Base-by-base conservation (phyloP, 208 protist species). In the Chromosphaera perkinsii region DNA sequence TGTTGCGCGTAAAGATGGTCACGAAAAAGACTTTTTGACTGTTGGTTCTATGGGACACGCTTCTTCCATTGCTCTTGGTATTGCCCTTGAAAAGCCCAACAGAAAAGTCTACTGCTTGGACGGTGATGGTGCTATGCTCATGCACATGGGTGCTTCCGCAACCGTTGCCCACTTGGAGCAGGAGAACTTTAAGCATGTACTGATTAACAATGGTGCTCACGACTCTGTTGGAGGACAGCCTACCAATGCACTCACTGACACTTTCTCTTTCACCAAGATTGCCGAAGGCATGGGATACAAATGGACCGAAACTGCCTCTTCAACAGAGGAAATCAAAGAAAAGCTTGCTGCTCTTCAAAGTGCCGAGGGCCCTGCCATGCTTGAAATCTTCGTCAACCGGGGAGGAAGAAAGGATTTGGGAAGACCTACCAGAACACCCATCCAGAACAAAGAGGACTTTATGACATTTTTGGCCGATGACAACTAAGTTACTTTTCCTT, bases 141-240 rank as follows among this genome's bases (percentile, higher is more conserved):
- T 85, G 76, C 88, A 90, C 63, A 74, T 91, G 71, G 86, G 82
- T 29, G 74, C 72, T 14, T 64, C 88, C 42, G 79, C 85, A 26
- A 81, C 49, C 33, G 69, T 83, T 51, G 85, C 83, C 27, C 64
- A 72, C 9, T 35, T 72, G 22, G 37, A 29, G 10, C 32, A 10
- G 1, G 54, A 65, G 10, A 92, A 92, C 61, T 69, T 85, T 39
- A 87, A 85, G 63, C 87, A 92, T 71, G 67, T 92, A 24, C 74
- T 92, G 4, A 59, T 92, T 0, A 92, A 89, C 74, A 87, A 89
- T 68, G 88, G 85, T 49, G 82, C 75, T 1, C 85, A 92, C 71
- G 81, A 88, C 58, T 79, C 76, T 49, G 85, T 80, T 9, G 83
- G 84, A 29, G 84, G 82, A 1, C 85, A 90, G 75, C 74, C 78